These are phyloP conservation scores for Tricholoma saponaceum DNA, from an alignment of 768 basidiomycete species.

Conservation along the genomic window DNA sequence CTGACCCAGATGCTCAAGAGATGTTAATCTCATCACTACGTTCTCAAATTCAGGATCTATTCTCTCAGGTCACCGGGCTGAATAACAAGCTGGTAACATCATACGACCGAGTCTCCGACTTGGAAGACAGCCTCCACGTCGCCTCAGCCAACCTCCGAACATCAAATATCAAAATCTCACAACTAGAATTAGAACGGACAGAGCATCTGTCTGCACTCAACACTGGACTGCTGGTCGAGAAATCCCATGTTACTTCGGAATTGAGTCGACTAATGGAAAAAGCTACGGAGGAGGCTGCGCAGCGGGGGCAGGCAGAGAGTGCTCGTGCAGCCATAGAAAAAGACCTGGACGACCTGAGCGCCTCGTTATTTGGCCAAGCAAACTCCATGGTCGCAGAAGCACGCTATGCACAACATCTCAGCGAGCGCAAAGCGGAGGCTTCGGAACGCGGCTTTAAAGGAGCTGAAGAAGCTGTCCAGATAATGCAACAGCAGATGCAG, in stretches of 20 bases:
- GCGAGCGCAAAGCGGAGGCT: slow-evolving; percentile 72
- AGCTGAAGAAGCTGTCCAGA: slow-evolving; percentile 82
- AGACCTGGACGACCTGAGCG: slow-evolving; percentile 93
- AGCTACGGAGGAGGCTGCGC: slow-evolving; percentile 91
- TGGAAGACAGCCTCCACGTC: slow-evolving; percentile 86
- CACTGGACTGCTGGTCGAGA: slow-evolving; percentile 89
- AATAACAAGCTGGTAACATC: slow-evolving; percentile 91
- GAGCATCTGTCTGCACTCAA: slow-evolving; percentile 89
- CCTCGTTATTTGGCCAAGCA: slow-evolving; percentile 84
- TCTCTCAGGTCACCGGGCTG: slow-evolving; percentile 85
- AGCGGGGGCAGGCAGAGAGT: slow-evolving; percentile 85
- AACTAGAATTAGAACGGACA: slow-evolving; percentile 80
- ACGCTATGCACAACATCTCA: slow-evolving; percentile 55
- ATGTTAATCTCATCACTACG: slow-evolving; percentile 81
- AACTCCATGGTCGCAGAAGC: slow-evolving; percentile 99
- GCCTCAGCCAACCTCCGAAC: slow-evolving; percentile 53
- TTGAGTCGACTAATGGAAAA: slow-evolving; percentile 92
- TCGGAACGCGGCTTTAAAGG: slow-evolving; percentile 74
- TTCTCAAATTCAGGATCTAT: slow-evolving; percentile 77
- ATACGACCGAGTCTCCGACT: slow-evolving; percentile 87
- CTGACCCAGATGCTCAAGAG: slow-evolving; percentile 67
- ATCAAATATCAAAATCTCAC: slow-evolving; percentile 63
- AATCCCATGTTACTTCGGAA: slow-evolving; percentile 84
- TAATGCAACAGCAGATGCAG: slow-evolving; percentile 87
- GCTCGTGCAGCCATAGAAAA: slow-evolving; percentile 83